Base-by-base conservation (phyloP, 1,284 basidiomycete genomes). In the Rhodotorula sp. region DNA sequence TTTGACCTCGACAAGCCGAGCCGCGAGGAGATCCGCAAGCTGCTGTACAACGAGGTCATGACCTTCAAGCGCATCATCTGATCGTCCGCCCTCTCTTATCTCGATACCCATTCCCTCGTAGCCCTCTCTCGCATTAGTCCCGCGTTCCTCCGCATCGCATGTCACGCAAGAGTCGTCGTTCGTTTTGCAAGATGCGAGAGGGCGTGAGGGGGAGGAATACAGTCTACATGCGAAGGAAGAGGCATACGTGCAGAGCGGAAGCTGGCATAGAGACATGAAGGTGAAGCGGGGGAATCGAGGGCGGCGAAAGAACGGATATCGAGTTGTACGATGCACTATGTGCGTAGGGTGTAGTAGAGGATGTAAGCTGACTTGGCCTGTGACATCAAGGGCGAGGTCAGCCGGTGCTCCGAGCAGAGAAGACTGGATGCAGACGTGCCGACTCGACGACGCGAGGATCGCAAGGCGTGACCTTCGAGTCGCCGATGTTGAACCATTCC, bases 1-100 rank as follows among this genome's bases (percentile, higher is more conserved):
- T 96, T 96, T 79, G 94, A 96, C 79, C 83, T 92, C 69, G 89
- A 92, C 83, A 94, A 95, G 83, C 90, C 92, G 76, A 93, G 94
- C 81, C 86, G 91, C 52, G 92, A 87, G 44, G 87, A 91, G 76
- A 81, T 94, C 59, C 92, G 92, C 76, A 75, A 62, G 30, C 52
- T 71, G 4, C 55, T 73, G 36, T 75, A 61, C 53, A 62, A 74
- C 11, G 72, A 75, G 53, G 66, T 72, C 29, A 66, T 69, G 64
- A 59, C 58, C 1, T 72, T 72, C 59, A 39, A 66, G 34, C 54
- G 51, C 20, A 47, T 63, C 22, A 36, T 55, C 27, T 55, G 32
- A 57, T 22, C 22, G 8, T 30, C 11, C 13, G 17, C 29, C 2
- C 9, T 32, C 20, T 4, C 9, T n/a, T 30, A 29, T 44, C 19